Evolutionary conservation across 2,329 filamentous ascomycete genomes (phyloP).

Genomic region (Emericellopsis atlantica): DNA sequence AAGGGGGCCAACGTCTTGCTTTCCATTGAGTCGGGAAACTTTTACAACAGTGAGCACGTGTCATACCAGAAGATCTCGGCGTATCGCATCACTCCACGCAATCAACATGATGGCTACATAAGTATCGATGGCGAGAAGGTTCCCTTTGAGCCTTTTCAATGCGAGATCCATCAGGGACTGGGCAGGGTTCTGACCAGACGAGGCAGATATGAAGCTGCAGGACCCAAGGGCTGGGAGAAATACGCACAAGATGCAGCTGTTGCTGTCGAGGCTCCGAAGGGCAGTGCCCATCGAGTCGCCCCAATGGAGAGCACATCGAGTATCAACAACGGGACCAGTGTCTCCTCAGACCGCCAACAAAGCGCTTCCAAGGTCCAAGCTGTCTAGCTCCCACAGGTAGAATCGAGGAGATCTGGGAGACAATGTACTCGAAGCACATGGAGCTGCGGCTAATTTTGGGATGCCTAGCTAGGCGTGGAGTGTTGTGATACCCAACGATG

Average conservation of each 20-base stretch:
- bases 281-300: too few species aligned
- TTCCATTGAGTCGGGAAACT: slow-evolving; percentile 56
- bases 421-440: too few species aligned
- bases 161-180: slow-evolving; percentile 71
- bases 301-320: too few species aligned
- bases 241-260: neutral
- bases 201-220: slow-evolving; percentile 56
- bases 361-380: too few species aligned
- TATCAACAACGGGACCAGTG: too few species aligned
- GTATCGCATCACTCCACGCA: slow-evolving; percentile 69
- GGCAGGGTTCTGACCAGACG: slow-evolving; percentile 75
- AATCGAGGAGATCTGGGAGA: too few species aligned
- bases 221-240: slow-evolving; percentile 16
- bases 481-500: too few species aligned
- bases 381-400: too few species aligned
- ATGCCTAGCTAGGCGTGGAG: too few species aligned
- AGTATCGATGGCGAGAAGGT: slow-evolving; percentile 87
- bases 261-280: too few species aligned
- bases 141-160: slow-evolving; percentile 83
- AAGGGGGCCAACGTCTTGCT: slow-evolving; percentile 59
- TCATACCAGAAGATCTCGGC: slow-evolving; percentile 77
- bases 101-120: slow-evolving; percentile 67
- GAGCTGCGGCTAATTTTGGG: too few species aligned
- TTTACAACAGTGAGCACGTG: slow-evolving; percentile 71
- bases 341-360: too few species aligned